phyloP scores from a whole-genome alignment of 805 yeast species.

The Spathaspora boniae region DNA sequence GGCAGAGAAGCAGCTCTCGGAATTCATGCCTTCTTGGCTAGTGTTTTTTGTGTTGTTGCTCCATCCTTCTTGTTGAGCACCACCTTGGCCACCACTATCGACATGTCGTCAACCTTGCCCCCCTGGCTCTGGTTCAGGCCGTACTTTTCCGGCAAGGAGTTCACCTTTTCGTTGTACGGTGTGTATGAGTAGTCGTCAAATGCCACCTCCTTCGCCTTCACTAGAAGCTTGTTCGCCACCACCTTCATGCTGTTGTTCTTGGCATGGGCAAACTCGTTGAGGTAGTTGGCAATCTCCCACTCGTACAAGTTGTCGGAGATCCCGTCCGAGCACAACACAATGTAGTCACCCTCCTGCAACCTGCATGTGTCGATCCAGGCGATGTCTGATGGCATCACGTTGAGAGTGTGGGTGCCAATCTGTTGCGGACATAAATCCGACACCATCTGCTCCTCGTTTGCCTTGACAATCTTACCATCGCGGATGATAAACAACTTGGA shows the following conservation, averaged over 20 bases:
- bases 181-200: constrained; percentile 51
- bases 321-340: constrained; percentile 52
- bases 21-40: background rate
- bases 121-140: constrained; percentile 36
- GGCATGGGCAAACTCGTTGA: constrained; percentile 28
- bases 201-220: constrained; percentile 46
- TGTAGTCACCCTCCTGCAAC: constrained; percentile 38
- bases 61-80: constrained; percentile 6
- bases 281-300: constrained; percentile 40
- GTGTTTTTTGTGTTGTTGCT: background rate
- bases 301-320: constrained; percentile 50
- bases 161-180: constrained; percentile 52
- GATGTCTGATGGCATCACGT: constrained; percentile 42
- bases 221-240: constrained; percentile 38
- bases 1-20: background rate
- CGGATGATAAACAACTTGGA: constrained; percentile 47
- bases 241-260: constrained; percentile 32
- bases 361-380: constrained; percentile 44
- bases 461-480: constrained; percentile 38
- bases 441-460: constrained; percentile 47
- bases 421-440: constrained; percentile 49
- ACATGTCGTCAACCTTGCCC: constrained; percentile 55
- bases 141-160: constrained; percentile 35
- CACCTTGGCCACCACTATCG: constrained; percentile 48
- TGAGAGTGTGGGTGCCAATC: constrained; percentile 48